Base-by-base conservation (phyloP, 176 grass and related monocot genomes). In the Urochloa ruziziensis region DNA sequence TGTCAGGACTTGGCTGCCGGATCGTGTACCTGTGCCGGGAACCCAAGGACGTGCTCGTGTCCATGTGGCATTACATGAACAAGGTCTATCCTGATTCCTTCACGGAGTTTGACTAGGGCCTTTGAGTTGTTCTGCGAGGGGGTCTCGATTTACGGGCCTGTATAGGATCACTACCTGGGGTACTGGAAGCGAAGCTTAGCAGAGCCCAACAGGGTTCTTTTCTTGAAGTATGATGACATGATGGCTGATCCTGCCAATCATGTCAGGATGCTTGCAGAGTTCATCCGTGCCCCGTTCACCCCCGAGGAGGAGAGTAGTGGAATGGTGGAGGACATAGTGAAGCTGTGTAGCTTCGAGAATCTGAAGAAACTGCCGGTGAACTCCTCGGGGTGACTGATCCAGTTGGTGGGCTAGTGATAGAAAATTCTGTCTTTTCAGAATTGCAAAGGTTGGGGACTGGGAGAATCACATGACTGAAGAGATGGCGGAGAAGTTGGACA, bases 1-100 rank as follows among this genome's bases (percentile, higher is more conserved):
- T n/a, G 1, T 1, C 23, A 0, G 5, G 8, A 2, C 19, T 61
- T 4, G 75, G 84, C 4, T 73, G 84, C 13, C 76, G 67, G 11
- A 9, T 86, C 18, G 56, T 73, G 43, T 86, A 73, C 54, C 17
- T 80, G 7, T 73, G 76, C 44, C 75, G 56, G 14, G 76, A 86
- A 18, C 67, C 67, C 17, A 80, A 86, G 67, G 84, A 73, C 25
- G 84, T 73, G 44, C 4, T 79, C 6, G 75, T 86, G 0, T 86
- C 83, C 21, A 10, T 3, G 5, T 73, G 84, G 84, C 66, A 73
- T 43, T 72, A 13, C 37, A n/a, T 23, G 11, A 80, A 73, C 43
- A 73, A 43, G 76, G 8, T 80, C 3, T 0, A 0, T 17, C 2
- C 4, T 0, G 56, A 5, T 16, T 49, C 34, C 63, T 13, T 1